Base-by-base conservation (phyloP, 495 filamentous ascomycete genomes). In the Hypoxylon fuscum region DNA sequence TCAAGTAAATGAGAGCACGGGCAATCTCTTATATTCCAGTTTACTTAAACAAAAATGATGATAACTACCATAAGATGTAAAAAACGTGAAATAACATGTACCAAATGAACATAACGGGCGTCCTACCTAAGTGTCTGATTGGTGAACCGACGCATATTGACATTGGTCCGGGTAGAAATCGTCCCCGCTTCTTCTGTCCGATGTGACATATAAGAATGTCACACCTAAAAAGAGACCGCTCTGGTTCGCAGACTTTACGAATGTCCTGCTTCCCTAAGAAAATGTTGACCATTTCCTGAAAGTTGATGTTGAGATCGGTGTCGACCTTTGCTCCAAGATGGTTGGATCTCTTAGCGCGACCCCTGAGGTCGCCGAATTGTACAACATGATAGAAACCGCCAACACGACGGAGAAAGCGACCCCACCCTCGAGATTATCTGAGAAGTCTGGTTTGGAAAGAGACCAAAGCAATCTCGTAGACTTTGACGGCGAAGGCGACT, bases 401-500 rank as follows among this genome's bases (percentile, higher is more conserved):
- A 14, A 37, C 12, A 14, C 34, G 1, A 37, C 15, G 8, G 45
- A 48, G 17, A 48, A 48, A 48, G 15, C 27, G 5, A 7, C 4
- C 8, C 29, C 29, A 0, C 14, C 14, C n/a, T 34, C 45, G 29
- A 48, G n/a, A 35, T 12, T 17, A 5, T 35, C 29, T 18, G 25
- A 48, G 14, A 27, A 35, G n/a, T 4, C n/a, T 10, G 15, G 6
- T 12, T 48, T 8, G 9, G 29, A 18, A 10, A 47, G 12, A 32
- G n/a, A 9, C 1, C 27, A 35, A 8, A 15, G 8, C 8, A 10
- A 8, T 35, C 15, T 48, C 10, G 45, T 48, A 18, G 45, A 48
- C 22, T 48, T 48, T 35, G 45, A 18, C 27, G 45, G 17, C 29
- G 45, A 48, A 18, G 14, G n/a, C 45, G 45, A 48, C 29, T 5